Conservation (phyloP, 108 stramenopile species). For the Stephanodiscus minutulus region DNA sequence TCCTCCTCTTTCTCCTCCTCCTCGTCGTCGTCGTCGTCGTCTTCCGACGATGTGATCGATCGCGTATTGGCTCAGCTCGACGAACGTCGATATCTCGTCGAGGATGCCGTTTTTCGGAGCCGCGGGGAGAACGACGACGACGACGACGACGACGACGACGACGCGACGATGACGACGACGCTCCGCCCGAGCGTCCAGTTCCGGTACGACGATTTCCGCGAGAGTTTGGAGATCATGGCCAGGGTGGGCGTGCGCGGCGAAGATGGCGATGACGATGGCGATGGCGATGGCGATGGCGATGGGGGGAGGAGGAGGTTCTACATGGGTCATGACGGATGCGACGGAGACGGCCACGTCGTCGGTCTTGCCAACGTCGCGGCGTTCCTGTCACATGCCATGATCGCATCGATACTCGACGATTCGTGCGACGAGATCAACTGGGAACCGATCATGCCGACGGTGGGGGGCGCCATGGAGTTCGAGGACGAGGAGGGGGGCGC, state of each 20-base stretch:
- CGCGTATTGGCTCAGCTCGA: constrained; percentile 18
- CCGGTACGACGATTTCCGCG: constrained; percentile 22
- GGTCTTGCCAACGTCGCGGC: constrained; percentile 30
- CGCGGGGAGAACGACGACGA: neutral
- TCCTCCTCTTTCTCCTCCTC: neutral
- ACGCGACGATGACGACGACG: too few species aligned
- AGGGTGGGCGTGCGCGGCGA: neutral
- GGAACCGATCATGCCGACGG: too few species aligned
- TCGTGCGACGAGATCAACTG: constrained; percentile 38
- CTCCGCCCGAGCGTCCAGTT: neutral
- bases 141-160: neutral
- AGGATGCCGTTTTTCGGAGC: constrained; percentile 15
- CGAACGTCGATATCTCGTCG: constrained; percentile 5
- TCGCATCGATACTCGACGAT: constrained; percentile 16
- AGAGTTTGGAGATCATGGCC: constrained; percentile 25
- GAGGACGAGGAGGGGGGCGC: too few species aligned
- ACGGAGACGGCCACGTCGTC: constrained; percentile 22
- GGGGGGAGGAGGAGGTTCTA: constrained; percentile 6
- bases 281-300: neutral
- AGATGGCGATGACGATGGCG: neutral
- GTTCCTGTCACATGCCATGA: constrained; percentile 30
- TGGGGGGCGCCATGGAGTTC: too few species aligned
- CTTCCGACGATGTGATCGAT: constrained; percentile 8
- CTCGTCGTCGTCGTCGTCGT: neutral
- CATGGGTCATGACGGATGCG: constrained; percentile 23